Percentiles rank a stretch among this genome's conserved stretches.
Conservation (phyloP, 2,329 filamentous ascomycete species). For the Aspergillus fischeri region DNA sequence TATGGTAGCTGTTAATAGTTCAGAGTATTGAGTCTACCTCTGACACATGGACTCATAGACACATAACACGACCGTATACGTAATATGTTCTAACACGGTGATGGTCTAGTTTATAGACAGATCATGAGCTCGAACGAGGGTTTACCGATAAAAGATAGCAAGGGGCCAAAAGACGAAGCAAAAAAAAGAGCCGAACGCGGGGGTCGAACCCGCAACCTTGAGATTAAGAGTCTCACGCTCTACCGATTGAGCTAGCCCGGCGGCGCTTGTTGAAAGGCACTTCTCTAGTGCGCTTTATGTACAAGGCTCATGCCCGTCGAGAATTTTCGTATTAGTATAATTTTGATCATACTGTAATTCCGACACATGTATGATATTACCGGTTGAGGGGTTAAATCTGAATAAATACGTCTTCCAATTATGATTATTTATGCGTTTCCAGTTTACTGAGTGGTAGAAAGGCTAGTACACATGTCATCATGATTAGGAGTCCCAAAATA, state of each 20-base stretch:
- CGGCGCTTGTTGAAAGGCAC: slow-evolving; percentile 6
- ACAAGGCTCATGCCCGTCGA: background rate
- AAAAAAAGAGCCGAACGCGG: slow-evolving; percentile 36
- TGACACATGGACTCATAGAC: background rate
- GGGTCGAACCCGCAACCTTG: slow-evolving; percentile 42
- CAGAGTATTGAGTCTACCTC: background rate
- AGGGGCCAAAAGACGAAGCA: background rate
- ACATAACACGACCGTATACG: no score
- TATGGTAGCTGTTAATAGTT: background rate
- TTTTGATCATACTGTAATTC: background rate
- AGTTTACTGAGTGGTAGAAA: background rate
- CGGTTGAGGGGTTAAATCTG: background rate
- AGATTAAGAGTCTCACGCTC: slow-evolving; percentile 47
- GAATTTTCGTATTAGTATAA: no score
- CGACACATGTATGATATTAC: background rate
- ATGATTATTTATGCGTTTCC: background rate
- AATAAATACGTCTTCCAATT: background rate
- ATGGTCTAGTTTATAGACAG: background rate
- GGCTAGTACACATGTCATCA: background rate
- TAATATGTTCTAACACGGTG: no score
- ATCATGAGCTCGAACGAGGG: no score
- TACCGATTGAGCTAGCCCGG: slow-evolving; percentile 50
- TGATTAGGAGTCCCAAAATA: background rate
- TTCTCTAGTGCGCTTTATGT: background rate
- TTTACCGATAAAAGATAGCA: no score